phyloP scores from a whole-genome alignment of 257 asterid species.

The Ilex asprella region DNA sequence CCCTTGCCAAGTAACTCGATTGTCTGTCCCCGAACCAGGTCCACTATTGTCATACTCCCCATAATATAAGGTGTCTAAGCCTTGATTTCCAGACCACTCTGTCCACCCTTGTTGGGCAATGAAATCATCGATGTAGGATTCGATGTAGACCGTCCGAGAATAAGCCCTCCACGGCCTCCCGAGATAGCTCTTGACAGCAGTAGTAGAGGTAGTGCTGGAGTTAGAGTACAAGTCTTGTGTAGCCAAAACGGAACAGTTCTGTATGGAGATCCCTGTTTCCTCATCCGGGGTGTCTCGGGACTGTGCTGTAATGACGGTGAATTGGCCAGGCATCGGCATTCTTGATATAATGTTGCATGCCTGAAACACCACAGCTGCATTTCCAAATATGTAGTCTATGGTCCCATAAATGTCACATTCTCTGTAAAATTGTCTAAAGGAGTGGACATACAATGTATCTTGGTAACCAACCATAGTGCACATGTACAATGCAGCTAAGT shows the following conservation, averaged over 20 bases:
- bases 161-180: slow-evolving; percentile 87
- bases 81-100: slow-evolving; percentile 50
- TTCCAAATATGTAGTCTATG: slow-evolving; percentile 81
- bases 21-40: slow-evolving; percentile 50
- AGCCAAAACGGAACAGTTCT: slow-evolving; percentile 65
- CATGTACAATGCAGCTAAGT: slow-evolving; percentile 53
- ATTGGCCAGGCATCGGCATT: slow-evolving; percentile 62
- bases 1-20: slow-evolving; percentile 62
- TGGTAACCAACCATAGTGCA: slow-evolving; percentile 68
- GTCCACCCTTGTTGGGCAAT: slow-evolving; percentile 61
- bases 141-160: slow-evolving; percentile 54
- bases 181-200: slow-evolving; percentile 41
- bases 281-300: slow-evolving; percentile 41
- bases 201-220: slow-evolving; percentile 1
- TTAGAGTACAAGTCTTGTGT: slow-evolving; percentile 42
- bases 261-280: slow-evolving; percentile 65
- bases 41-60: slow-evolving; percentile 79
- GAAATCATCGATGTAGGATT: slow-evolving; percentile 56
- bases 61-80: slow-evolving; percentile 56
- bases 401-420: slow-evolving; percentile 87
- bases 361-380: slow-evolving; percentile 77
- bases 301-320: slow-evolving; percentile 75
- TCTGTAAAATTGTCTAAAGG: slow-evolving; percentile 75
- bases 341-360: slow-evolving; percentile 64
- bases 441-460: slow-evolving; percentile 69